Evolutionary conservation across 192 early-diverging fungal genomes (phyloP).

Genomic region (Pilaira anomala): DNA sequence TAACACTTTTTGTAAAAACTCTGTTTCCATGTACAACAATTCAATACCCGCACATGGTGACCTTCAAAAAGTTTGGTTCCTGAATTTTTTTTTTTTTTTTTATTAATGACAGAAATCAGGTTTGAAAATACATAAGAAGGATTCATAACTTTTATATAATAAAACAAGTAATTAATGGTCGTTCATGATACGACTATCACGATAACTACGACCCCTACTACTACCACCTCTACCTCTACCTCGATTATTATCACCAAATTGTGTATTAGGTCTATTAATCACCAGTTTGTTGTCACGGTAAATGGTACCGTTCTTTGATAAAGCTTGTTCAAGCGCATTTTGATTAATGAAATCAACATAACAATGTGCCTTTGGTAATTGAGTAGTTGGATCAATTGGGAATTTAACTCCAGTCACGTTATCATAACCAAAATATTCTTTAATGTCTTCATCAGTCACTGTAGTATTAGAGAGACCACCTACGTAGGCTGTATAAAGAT

Average conservation of each 20-base stretch:
- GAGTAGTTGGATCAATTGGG: constrained; percentile 30
- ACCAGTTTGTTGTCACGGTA: constrained; percentile 29
- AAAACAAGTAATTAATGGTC: constrained; percentile 2
- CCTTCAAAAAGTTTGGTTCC: too few species aligned
- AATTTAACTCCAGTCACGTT: constrained; percentile 34
- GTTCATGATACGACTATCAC: constrained; percentile 6
- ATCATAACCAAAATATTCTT: constrained; percentile 34
- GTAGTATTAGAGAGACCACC: constrained; percentile 29
- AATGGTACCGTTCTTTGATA: constrained; percentile 27
- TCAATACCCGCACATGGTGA: too few species aligned
- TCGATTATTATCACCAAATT: constrained; percentile 20
- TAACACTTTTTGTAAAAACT: too few species aligned
- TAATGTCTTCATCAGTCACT: constrained; percentile 37
- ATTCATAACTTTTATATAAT: neutral
- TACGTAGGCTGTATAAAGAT: constrained; percentile 30
- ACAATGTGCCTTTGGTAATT: constrained; percentile 35
- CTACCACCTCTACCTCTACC: constrained; percentile 20
- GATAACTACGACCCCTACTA: neutral
- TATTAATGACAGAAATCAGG: too few species aligned
- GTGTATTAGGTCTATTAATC: constrained; percentile 31
- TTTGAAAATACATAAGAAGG: neutral
- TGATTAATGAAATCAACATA: constrained; percentile 36
- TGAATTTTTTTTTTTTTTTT: too few species aligned
- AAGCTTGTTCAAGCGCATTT: constrained; percentile 27
- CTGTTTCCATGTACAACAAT: too few species aligned